Conservation (phyloP, 2,329 filamentous ascomycete genomes). For the Aspergillus costaricaensis region DNA sequence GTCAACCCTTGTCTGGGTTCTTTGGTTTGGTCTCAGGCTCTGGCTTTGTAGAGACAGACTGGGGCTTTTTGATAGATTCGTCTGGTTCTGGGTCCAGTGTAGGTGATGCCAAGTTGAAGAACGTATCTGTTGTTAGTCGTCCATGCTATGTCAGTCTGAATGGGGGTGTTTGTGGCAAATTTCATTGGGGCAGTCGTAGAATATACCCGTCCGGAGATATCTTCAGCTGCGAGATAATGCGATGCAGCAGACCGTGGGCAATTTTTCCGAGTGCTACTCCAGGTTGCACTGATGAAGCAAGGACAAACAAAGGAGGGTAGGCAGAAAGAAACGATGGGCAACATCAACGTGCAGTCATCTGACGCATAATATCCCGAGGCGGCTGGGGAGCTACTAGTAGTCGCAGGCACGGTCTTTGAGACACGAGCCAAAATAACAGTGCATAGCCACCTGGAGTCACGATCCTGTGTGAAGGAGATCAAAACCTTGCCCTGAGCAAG, state of each 20-base stretch:
- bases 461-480: background rate
- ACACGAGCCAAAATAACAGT: background rate
- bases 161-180: background rate
- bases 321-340: background rate
- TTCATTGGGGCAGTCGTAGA: background rate
- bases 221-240: constrained; percentile 3
- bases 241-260: background rate
- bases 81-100: background rate
- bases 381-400: background rate
- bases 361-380: background rate
- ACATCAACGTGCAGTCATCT: background rate
- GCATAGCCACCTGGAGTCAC: background rate
- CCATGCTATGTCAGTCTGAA: background rate
- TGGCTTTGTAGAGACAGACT: background rate
- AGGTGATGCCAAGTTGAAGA: background rate
- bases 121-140: background rate
- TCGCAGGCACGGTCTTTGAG: background rate
- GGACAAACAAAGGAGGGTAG: background rate
- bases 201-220: background rate
- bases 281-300: background rate
- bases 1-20: background rate
- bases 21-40: background rate
- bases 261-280: background rate
- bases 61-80: background rate
- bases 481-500: constrained; percentile 9